Percentiles rank a stretch among this genome's conserved stretches.
phyloP scores from a whole-genome alignment of 768 basidiomycete species.

The Russula lepida region DNA sequence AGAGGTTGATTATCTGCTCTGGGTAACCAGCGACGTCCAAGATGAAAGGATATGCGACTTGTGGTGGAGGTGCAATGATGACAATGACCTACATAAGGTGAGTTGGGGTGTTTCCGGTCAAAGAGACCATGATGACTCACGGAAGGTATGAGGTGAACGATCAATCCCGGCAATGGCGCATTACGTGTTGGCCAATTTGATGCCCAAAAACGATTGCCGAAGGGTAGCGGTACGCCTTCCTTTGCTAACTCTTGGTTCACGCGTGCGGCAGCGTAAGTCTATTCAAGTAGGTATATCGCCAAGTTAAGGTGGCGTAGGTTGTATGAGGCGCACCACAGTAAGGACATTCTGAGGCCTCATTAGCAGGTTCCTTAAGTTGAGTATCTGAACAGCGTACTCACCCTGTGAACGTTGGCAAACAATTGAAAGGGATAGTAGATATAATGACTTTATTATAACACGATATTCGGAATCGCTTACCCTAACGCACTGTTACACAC shows the following conservation, averaged over 20 bases:
- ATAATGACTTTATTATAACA: no score
- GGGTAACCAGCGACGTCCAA: slow-evolving; percentile 50
- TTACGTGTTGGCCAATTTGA: slow-evolving; percentile 55
- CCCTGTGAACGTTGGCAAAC: background rate
- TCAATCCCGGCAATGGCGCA: slow-evolving; percentile 48
- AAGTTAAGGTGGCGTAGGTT: background rate
- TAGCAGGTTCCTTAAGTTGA: background rate
- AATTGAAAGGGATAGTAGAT: background rate
- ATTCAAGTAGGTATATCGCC: background rate
- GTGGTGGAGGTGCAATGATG: slow-evolving; percentile 45
- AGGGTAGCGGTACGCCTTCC: slow-evolving; percentile 55
- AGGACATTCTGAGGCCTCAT: slow-evolving; percentile 12
- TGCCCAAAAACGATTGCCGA: slow-evolving; percentile 52
- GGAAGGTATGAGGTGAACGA: slow-evolving; percentile 48
- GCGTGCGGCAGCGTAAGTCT: slow-evolving; percentile 44
- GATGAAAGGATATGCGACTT: slow-evolving; percentile 53
- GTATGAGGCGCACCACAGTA: background rate
- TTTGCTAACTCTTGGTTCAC: slow-evolving; percentile 58
- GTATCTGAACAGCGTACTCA: background rate
- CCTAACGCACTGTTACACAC: slow-evolving; percentile 29
- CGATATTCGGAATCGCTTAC: slow-evolving; percentile 14
- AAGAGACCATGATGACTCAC: slow-evolving; percentile 23
- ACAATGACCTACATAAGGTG: slow-evolving; percentile 35
- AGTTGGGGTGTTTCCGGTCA: background rate
- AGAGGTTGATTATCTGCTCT: slow-evolving; percentile 46